phyloP scores from a whole-genome alignment of 169 alveolate genomes.

The Ichthyophthirius multifiliis region DNA sequence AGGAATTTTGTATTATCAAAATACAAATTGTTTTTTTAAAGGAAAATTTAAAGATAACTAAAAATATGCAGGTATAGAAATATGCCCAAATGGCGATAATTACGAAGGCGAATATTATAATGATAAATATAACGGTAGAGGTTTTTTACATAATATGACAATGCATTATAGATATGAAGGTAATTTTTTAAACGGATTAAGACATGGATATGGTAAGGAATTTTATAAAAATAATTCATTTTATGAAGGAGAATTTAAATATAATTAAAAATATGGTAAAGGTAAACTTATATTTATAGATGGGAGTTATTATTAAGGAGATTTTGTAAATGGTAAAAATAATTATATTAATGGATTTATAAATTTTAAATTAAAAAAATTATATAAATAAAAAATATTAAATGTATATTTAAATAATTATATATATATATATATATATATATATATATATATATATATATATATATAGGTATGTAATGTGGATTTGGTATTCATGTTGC shows the following conservation, averaged over 20 bases:
- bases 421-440: too few species aligned
- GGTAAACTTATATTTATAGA: constrained; percentile 57
- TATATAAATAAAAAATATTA: too few species aligned
- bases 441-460: not conserved
- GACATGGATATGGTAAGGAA: constrained; percentile 68
- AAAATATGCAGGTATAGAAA: constrained; percentile 28
- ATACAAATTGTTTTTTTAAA: constrained; percentile 32
- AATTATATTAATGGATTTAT: too few species aligned
- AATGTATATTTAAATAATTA: too few species aligned
- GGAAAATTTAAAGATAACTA: constrained; percentile 22
- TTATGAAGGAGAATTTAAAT: constrained; percentile 63
- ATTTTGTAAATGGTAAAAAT: constrained; percentile 36
- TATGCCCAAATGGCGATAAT: constrained; percentile 35
- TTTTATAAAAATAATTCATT: constrained; percentile 40
- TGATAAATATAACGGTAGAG: constrained; percentile 25
- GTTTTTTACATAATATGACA: constrained; percentile 1
- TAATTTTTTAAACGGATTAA: not conserved
- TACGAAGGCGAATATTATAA: constrained; percentile 26
- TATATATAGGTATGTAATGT: constrained; percentile 9
- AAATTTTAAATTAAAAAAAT: too few species aligned
- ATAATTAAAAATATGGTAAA: constrained; percentile 65
- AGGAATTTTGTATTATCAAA: constrained; percentile 18
- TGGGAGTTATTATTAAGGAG: constrained; percentile 62
- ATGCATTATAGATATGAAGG: constrained; percentile 14
- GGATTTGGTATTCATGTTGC: constrained; percentile 37